Percentiles rank a stretch among this genome's conserved stretches.
Conservation (phyloP, 768 basidiomycete genomes). For the Termitomyces sp. region DNA sequence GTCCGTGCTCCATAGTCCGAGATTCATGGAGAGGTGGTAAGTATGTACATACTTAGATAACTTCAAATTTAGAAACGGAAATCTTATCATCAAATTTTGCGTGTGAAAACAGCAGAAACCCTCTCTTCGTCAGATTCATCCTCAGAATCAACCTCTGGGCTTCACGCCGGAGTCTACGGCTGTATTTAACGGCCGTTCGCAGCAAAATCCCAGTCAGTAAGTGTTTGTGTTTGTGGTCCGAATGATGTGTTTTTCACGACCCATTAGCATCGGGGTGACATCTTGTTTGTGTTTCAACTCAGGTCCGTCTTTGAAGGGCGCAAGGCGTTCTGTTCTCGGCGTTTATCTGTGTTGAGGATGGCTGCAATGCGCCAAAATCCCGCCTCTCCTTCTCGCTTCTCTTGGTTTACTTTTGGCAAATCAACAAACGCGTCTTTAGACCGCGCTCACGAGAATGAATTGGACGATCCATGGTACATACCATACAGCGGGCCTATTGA, state of each 20-base stretch:
- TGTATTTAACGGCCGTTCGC: no score
- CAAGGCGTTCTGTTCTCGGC: neutral
- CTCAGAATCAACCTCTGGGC: neutral
- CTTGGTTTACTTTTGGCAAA: constrained; percentile 14
- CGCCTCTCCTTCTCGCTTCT: constrained; percentile 10
- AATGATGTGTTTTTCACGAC: neutral
- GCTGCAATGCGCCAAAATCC: neutral
- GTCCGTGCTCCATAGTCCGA: no score
- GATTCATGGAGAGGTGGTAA: no score
- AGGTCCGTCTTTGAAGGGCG: neutral
- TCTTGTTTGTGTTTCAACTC: neutral
- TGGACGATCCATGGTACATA: constrained; percentile 52
- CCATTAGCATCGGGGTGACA: neutral
- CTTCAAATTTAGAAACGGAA: neutral
- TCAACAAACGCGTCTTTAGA: constrained; percentile 6
- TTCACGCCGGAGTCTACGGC: neutral
- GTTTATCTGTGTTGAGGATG: neutral
- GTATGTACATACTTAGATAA: neutral
- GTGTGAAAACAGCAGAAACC: neutral
- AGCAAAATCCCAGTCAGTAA: neutral
- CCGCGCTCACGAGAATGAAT: constrained; percentile 5
- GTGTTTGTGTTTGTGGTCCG: neutral
- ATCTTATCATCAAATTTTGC: neutral
- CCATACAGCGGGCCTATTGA: constrained; percentile 65
- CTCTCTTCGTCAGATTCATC: neutral